Conservation (phyloP, 306 rosid species). For the Acacia crassicarpa region DNA sequence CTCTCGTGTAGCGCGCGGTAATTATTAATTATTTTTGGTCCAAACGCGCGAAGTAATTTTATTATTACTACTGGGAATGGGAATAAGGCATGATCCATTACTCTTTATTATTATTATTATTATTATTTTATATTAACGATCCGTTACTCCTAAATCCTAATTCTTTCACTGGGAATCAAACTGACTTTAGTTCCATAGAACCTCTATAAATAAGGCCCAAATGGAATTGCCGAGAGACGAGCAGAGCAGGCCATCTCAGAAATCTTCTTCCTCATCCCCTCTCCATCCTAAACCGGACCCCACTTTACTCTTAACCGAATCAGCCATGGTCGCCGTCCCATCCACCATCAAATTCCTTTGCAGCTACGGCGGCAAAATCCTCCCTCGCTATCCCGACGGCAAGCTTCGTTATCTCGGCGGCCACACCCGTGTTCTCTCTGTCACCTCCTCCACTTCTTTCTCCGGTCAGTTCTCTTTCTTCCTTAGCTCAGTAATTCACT, state of each 20-base stretch:
- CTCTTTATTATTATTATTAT: too few relatives aligned
- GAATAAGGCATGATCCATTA: too few relatives aligned
- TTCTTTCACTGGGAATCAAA: neutral
- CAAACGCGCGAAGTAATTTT: too few relatives aligned
- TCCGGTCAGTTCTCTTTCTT: conserved; percentile 48
- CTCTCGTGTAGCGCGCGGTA: too few relatives aligned
- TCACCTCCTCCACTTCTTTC: conserved; percentile 51
- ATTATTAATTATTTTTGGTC: too few relatives aligned
- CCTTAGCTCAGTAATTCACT: neutral
- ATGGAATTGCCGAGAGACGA: conserved; percentile 33
- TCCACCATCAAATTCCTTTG: conserved; percentile 58
- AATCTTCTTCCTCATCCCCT: conserved; percentile 19
- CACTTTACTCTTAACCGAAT: neutral
- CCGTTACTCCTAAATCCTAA: neutral
- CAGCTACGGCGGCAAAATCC: conserved; percentile 73
- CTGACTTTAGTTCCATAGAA: neutral
- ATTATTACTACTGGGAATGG: too few relatives aligned
- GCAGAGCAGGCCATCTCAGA: conserved; percentile 23
- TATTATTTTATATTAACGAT: too few relatives aligned
- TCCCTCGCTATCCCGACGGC: conserved; percentile 75
- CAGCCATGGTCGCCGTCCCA: neutral
- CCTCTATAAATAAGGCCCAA: conserved; percentile 44
- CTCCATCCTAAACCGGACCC: neutral
- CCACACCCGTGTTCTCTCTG: conserved; percentile 68
- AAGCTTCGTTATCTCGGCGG: conserved; percentile 72